A percentile compares a stretch with the other conserved stretches of the same genome.
Conservation (phyloP, 2,329 filamentous ascomycete species). For the Rutstroemia sp. region DNA sequence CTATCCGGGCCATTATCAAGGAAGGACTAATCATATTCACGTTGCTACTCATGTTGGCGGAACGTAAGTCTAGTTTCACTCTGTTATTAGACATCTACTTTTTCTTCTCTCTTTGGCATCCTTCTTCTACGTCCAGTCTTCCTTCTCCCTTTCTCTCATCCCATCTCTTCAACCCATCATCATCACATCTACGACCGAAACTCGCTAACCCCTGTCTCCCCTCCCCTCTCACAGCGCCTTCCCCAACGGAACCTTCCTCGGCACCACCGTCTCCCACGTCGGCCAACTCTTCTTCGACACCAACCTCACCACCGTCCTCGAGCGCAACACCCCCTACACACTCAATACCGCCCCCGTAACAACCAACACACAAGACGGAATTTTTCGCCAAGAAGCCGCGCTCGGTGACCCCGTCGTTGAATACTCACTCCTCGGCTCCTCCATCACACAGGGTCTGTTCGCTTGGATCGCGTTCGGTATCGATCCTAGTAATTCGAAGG, state of each 20-base stretch:
- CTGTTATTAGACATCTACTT: not conserved
- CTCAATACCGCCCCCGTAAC: slow-evolving; percentile 41
- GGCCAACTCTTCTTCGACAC: slow-evolving; percentile 61
- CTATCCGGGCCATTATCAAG: slow-evolving; percentile 40
- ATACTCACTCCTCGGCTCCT: slow-evolving; percentile 45
- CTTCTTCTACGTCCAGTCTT: not conserved
- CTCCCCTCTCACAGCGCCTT: slow-evolving; percentile 8
- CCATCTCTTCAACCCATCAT: not conserved
- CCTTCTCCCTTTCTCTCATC: too few species aligned
- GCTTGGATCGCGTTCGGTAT: slow-evolving; percentile 43
- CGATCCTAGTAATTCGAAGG: slow-evolving; percentile 24
- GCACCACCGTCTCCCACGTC: slow-evolving; percentile 47
- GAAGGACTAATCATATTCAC: slow-evolving; percentile 42
- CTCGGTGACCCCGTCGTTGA: slow-evolving; percentile 42
- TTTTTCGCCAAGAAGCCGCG: slow-evolving; percentile 2
- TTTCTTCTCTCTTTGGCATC: not conserved
- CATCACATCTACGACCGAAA: not conserved
- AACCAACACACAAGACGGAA: slow-evolving; percentile 39
- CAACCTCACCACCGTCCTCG: slow-evolving; percentile 44
- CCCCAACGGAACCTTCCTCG: slow-evolving; percentile 41
- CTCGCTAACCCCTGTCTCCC: not conserved
- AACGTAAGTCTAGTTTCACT: slow-evolving; percentile 13
- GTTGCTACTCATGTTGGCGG: slow-evolving; percentile 38
- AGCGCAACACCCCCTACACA: slow-evolving; percentile 39
- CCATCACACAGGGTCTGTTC: slow-evolving; percentile 39